A percentile compares a stretch with the other conserved stretches of the same genome.
phyloP scores from a whole-genome alignment of 2,329 filamentous ascomycete genomes.

The Knoxdaviesia capensis region DNA sequence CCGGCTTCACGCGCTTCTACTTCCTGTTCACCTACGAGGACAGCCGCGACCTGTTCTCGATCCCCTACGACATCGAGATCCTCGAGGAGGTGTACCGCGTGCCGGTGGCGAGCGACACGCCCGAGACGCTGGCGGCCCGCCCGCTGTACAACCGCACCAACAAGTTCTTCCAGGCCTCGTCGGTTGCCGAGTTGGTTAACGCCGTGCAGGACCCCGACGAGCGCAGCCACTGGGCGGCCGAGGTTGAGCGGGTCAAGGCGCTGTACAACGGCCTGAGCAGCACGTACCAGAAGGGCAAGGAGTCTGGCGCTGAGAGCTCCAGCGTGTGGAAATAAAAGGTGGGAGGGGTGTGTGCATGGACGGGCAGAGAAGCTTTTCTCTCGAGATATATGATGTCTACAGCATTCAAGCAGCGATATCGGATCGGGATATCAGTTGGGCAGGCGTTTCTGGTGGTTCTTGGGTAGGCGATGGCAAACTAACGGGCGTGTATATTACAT shows the following conservation, averaged over 20 bases:
- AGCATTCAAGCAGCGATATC: too few species aligned
- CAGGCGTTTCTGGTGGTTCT: too few species aligned
- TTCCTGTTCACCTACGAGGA: constrained; percentile 40
- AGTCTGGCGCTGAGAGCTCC: constrained; percentile 18
- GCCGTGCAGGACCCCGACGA: constrained; percentile 16
- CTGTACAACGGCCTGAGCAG: constrained; percentile 24
- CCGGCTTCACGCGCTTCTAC: constrained; percentile 33
- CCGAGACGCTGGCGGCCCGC: constrained; percentile 15
- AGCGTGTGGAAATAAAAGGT: constrained; percentile 24
- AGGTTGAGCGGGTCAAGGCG: constrained; percentile 26
- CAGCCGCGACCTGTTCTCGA: constrained; percentile 31
- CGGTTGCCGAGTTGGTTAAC: constrained; percentile 18
- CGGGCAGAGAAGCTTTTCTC: too few species aligned
- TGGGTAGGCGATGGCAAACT: too few species aligned
- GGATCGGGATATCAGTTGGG: too few species aligned
- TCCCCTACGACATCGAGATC: constrained; percentile 38
- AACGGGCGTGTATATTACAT: too few species aligned
- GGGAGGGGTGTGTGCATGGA: too few species aligned
- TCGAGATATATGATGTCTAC: too few species aligned
- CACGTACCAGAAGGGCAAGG: constrained; percentile 28
- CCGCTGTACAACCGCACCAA: constrained; percentile 33
- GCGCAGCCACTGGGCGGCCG: constrained; percentile 12
- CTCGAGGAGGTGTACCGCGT: constrained; percentile 34
- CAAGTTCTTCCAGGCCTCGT: constrained; percentile 28
- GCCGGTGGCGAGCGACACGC: constrained; percentile 15